Conservation (phyloP, 2,329 filamentous ascomycete genomes). For the Colletotrichum kahawae region DNA sequence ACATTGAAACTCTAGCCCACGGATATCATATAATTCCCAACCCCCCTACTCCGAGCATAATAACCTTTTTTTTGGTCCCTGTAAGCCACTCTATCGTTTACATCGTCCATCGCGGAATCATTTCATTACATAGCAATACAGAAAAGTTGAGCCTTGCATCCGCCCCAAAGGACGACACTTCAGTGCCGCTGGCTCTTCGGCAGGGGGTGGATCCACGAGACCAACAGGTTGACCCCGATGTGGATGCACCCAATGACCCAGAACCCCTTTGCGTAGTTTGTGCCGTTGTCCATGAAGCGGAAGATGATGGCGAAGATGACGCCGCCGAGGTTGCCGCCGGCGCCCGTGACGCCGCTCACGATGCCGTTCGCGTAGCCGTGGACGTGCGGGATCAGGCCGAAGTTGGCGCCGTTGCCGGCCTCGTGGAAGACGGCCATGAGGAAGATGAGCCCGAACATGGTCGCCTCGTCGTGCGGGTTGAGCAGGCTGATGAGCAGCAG, state of each 20-base stretch:
- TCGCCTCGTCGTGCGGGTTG: slow-evolving; percentile 64
- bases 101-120: background rate
- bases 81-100: background rate
- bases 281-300: slow-evolving; percentile 69
- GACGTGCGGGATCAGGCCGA: slow-evolving; percentile 85
- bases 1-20: background rate
- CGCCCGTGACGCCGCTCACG: slow-evolving; percentile 80
- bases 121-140: background rate
- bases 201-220: slow-evolving; percentile 61
- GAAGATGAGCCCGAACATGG: slow-evolving; percentile 78
- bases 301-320: slow-evolving; percentile 86
- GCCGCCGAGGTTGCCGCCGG: slow-evolving; percentile 82
- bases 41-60: slow-evolving; percentile 8
- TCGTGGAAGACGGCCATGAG: slow-evolving; percentile 84
- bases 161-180: background rate
- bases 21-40: slow-evolving; percentile 14
- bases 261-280: slow-evolving; percentile 71
- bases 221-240: slow-evolving; percentile 70
- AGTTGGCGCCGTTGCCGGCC: slow-evolving; percentile 85
- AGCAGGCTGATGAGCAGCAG: slow-evolving; percentile 67
- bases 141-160: background rate
- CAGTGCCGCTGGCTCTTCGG: slow-evolving; percentile 51
- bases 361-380: slow-evolving; percentile 81
- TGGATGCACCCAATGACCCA: slow-evolving; percentile 85
- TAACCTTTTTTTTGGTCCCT: background rate